Base-by-base conservation (phyloP, 305 asterid species). In the Fraxinus velutina region DNA sequence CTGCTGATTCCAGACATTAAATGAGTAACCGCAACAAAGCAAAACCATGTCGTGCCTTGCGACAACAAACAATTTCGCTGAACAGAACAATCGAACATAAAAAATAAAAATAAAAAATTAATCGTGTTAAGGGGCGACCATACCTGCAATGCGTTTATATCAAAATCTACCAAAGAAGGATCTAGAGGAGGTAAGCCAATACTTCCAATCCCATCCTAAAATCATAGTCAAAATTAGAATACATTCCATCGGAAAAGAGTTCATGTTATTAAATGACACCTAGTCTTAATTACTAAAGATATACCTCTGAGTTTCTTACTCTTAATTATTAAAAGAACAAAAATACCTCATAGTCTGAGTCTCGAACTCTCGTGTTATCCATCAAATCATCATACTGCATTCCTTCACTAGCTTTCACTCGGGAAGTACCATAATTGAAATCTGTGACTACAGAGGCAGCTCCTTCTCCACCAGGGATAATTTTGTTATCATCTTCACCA, bases 131-230 rank as follows among this genome's bases (percentile, higher is more conserved):
- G 13, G 52, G 15, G 73, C 64, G 70, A 78, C 36, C 86, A 72
- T 64, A 93, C 97, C 97, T 92, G 97, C 89, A 93, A 85, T 21
- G 96, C 90, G 78, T 74, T 84, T 83, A 89, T 86, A 86, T 92
- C 94, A 81, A 92, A 84, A 79, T 87, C 91, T 82, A 37, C 86
- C 82, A 89, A 70, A 44, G 92, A 82, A 75, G 89, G 89, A 84
- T 90, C 94, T 68, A 89, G 87, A 83, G 86, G 90, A 77, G 93
- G 88, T 62, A 90, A 83, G 79, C 90, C 92, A 84, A 80, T 82
- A 80, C 81, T 86, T 82, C 82, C 84, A 30, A 82, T 86, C 79
- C 82, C 91, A 24, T 86, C 93, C 97, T 91, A 78, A 76, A 86
- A 83, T 34, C 80, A 75, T 77, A 15, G 73, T 81, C 68, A 22